Base-by-base conservation (phyloP, 1,284 basidiomycete genomes). In the Ceratobasidium sp. region DNA sequence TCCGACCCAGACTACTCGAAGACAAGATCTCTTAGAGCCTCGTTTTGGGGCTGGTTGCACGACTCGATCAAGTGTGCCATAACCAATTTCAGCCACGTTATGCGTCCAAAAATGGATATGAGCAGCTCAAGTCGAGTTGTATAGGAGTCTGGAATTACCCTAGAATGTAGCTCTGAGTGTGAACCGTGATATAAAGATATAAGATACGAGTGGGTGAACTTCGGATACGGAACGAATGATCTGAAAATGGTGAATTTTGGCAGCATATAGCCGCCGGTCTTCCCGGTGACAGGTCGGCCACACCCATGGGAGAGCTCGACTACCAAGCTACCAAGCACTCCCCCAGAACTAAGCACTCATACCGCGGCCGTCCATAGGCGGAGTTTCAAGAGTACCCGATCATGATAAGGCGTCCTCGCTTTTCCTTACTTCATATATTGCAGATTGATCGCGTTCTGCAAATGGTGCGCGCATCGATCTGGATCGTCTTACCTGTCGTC, bases 341-440 rank as follows among this genome's bases (percentile, higher is more conserved):
- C 61, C 61, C 60, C 49, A 66, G 72, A 76, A 66, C 61, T 44
- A 46, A 66, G 58, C 33, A 20, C 72, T 44, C 51, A 44, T 33
- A 64, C 42, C 40, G 20, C 12, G 15, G 60, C n/a, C 42, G 46
- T 64, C 39, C 28, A 63, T 20, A 42, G 49, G n/a, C 72, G 72
- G 72, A 76, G 72, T 76, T 76, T 66, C 44, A 73, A 73, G 15
- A 58, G n/a, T 53, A 12, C 33, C 72, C 72, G 72, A 76, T 76
- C 72, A 55, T n/a, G 60, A 56, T 51, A 39, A 49, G 44, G 44
- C 39, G 39, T 7, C 64, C 68, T 70, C 13, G 61, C 72, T 61
- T 66, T 61, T 28, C 51, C 61, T 40, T 26, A 56, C 49, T 55
- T 60, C 69, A 60, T 40, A 72, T 60, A 44, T 42, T 40, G 44